Evolutionary conservation across 352 stramenopile genomes (phyloP).

Genomic region (Globisporangium middletonii): DNA sequence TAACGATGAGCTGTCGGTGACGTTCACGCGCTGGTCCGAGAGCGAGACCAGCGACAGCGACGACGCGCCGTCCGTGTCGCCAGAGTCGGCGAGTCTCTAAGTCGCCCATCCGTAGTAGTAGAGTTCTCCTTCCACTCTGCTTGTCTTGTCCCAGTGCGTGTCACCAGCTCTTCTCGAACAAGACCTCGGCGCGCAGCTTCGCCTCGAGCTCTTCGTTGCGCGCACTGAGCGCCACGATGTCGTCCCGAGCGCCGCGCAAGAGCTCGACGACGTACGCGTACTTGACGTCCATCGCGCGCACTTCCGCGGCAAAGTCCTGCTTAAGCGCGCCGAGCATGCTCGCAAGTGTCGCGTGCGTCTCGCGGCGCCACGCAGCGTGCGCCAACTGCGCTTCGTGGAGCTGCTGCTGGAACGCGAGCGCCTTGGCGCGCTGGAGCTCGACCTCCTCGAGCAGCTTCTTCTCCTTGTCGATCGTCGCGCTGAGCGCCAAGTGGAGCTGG

Average conservation of each 20-base stretch:
- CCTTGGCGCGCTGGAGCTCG: slow-evolving; percentile 42
- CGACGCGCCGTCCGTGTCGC: not conserved
- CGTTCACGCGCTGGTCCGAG: slow-evolving; percentile 2
- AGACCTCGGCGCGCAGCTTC: slow-evolving; percentile 29
- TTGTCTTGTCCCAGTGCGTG: too few relatives aligned
- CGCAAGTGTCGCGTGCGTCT: slow-evolving; percentile 36
- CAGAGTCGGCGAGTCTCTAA: too few relatives aligned
- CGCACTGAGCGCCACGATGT: slow-evolving; percentile 46
- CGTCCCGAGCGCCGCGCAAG: slow-evolving; percentile 50
- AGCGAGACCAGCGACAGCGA: not conserved
- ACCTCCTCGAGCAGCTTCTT: slow-evolving; percentile 76
- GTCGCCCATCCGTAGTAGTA: not conserved
- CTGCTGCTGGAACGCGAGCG: slow-evolving; percentile 50
- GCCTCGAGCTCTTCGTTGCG: slow-evolving; percentile 57
- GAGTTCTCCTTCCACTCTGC: not conserved
- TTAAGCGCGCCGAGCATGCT: slow-evolving; percentile 47
- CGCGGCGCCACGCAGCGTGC: slow-evolving; percentile 46
- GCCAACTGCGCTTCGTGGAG: slow-evolving; percentile 50
- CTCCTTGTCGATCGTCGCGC: slow-evolving; percentile 63
- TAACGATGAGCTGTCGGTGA: slow-evolving; percentile 2
- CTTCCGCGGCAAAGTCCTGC: slow-evolving; percentile 41
- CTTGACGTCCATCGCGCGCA: slow-evolving; percentile 41
- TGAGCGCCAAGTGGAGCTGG: slow-evolving; percentile 33
- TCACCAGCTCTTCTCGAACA: slow-evolving; percentile 34
- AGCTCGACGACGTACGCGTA: slow-evolving; percentile 42